Evolutionary conservation across 176 grass and related monocot genomes (phyloP).

Genomic region (Neostapfia colusana): DNA sequence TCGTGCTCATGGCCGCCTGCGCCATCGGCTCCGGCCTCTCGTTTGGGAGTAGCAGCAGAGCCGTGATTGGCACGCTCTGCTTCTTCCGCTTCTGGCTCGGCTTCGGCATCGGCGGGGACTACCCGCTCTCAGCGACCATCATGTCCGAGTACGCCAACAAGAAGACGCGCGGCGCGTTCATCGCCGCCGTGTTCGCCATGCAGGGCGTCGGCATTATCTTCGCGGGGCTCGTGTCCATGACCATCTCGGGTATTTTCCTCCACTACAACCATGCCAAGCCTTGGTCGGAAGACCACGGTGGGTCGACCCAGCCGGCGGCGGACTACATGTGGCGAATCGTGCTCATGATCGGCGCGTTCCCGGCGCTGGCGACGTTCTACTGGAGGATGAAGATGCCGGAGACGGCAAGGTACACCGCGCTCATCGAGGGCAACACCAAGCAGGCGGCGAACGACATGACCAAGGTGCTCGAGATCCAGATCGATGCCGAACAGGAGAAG

Average conservation of each 20-base stretch:
- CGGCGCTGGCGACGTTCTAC: slow-evolving; percentile 50
- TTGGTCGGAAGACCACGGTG: background rate
- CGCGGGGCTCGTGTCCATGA: slow-evolving; percentile 55
- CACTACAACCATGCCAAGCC: slow-evolving; percentile 22
- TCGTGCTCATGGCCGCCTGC: slow-evolving; percentile 15
- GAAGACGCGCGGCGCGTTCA: slow-evolving; percentile 54
- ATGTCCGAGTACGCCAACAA: slow-evolving; percentile 73
- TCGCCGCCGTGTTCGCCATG: slow-evolving; percentile 63
- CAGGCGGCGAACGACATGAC: slow-evolving; percentile 35
- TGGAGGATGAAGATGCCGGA: slow-evolving; percentile 72
- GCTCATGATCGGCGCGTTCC: slow-evolving; percentile 46
- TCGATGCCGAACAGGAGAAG: slow-evolving; percentile 27
- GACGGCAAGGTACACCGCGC: slow-evolving; percentile 55
- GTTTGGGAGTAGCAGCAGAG: background rate
- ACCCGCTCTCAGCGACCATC: slow-evolving; percentile 62
- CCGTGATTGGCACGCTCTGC: slow-evolving; percentile 57
- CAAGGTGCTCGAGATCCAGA: slow-evolving; percentile 19
- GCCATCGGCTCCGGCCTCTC: slow-evolving; percentile 14
- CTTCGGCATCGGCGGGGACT: slow-evolving; percentile 75
- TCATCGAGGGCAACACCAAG: slow-evolving; percentile 36
- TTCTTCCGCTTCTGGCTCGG: slow-evolving; percentile 66
- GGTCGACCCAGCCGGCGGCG: slow-evolving; percentile 7
- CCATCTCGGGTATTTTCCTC: slow-evolving; percentile 43
- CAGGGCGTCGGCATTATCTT: slow-evolving; percentile 61
- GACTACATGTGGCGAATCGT: slow-evolving; percentile 53